A percentile compares a stretch with the other conserved stretches of the same genome.
These are phyloP conservation scores for Nitzschia putrida DNA, from an alignment of 108 stramenopile genomes.

Conservation along the genomic window DNA sequence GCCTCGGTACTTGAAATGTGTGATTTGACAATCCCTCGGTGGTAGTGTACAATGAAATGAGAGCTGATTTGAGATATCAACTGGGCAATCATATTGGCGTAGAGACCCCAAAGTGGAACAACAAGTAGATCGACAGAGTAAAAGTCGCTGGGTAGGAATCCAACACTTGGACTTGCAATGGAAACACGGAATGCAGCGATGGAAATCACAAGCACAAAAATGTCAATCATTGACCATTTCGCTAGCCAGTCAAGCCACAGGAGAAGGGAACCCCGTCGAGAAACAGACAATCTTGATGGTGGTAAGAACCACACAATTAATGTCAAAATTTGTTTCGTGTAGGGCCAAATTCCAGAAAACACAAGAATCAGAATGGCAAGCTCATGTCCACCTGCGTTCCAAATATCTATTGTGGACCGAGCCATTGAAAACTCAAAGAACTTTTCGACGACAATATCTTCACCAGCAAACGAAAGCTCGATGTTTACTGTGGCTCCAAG, in stretches of 20 bases:
- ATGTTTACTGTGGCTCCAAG: constrained; percentile 75
- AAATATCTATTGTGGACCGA: constrained; percentile 63
- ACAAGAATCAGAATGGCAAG: constrained; percentile 71
- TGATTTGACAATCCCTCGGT: constrained; percentile 51
- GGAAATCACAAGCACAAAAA: constrained; percentile 71
- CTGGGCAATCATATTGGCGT: constrained; percentile 83
- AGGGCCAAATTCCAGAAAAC: constrained; percentile 84
- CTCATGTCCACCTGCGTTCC: constrained; percentile 65
- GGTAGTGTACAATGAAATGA: constrained; percentile 82
- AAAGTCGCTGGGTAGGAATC: constrained; percentile 66
- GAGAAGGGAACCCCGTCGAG: constrained; percentile 59
- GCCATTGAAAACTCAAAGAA: constrained; percentile 79
- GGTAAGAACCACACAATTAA: constrained; percentile 73
- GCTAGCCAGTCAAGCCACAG: constrained; percentile 78
- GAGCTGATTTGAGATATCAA: constrained; percentile 73
- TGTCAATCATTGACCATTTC: constrained; percentile 73
- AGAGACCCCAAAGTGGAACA: constrained; percentile 79
- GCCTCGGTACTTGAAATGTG: constrained; percentile 3
- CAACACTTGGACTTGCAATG: constrained; percentile 61
- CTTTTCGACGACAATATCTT: constrained; percentile 48
- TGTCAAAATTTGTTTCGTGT: constrained; percentile 70
- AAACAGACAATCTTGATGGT: constrained; percentile 42
- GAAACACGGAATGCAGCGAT: constrained; percentile 71
- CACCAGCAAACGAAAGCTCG: constrained; percentile 57
- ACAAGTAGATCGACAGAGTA: constrained; percentile 73